A percentile compares a stretch with the other conserved stretches of the same genome.
Conservation (phyloP, 1,139 yeast species). For the Taiozyma sp. region DNA sequence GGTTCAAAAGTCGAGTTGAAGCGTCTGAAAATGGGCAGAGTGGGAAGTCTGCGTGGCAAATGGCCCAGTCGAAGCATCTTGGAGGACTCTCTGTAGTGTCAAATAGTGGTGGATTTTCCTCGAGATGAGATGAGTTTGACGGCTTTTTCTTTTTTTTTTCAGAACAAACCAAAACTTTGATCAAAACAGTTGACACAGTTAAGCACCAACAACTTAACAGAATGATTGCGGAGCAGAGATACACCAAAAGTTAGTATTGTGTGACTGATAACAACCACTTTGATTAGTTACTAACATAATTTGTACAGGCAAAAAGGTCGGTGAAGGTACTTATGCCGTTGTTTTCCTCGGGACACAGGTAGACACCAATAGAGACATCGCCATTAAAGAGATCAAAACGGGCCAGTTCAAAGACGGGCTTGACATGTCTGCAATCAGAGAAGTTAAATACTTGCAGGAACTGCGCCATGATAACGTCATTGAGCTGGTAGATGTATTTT, state of each 20-base stretch:
- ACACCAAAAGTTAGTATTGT: conserved; percentile 4
- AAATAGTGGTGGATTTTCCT: too few species aligned
- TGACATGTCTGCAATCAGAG: conserved; percentile 96
- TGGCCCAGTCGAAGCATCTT: not conserved
- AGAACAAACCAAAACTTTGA: not conserved
- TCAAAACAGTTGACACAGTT: not conserved
- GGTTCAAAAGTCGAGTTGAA: conserved; percentile 22
- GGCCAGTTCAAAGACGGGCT: conserved; percentile 93
- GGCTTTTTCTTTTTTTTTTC: not conserved
- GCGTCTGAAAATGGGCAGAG: conserved; percentile 3
- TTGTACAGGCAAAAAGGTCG: conserved; percentile 56
- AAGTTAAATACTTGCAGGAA: conserved; percentile 89
- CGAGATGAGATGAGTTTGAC: not conserved
- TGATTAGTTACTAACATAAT: not conserved
- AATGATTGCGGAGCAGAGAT: conserved; percentile 2
- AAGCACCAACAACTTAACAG: not conserved
- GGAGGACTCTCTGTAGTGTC: not conserved
- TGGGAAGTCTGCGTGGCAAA: not conserved
- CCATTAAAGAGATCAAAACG: conserved; percentile 93
- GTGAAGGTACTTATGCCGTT: conserved; percentile 99
- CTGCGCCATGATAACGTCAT: conserved; percentile 78
- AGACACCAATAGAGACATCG: conserved; percentile 57
- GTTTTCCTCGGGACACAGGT: conserved; percentile 78
- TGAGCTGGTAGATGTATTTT: conserved; percentile 81
- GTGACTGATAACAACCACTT: too few species aligned